Evolutionary conservation across 2,329 filamentous ascomycete species (phyloP).

Genomic region (Monilinia aucupariae): DNA sequence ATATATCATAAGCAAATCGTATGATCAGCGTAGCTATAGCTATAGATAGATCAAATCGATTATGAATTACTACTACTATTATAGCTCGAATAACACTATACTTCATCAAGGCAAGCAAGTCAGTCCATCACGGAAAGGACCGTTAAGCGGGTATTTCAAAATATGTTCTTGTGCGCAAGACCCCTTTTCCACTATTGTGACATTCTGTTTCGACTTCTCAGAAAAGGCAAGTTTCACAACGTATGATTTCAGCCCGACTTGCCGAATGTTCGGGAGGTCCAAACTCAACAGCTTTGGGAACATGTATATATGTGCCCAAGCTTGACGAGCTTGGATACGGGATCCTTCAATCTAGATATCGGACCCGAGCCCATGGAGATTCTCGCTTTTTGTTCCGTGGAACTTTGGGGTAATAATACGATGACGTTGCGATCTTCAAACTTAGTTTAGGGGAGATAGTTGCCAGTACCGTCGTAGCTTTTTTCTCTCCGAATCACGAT

Average conservation of each 20-base stretch:
- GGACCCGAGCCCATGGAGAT: neutral
- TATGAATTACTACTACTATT: too few species aligned
- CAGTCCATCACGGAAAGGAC: too few species aligned
- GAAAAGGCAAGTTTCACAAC: neutral
- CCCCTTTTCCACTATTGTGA: neutral
- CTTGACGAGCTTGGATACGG: neutral
- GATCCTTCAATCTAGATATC: neutral
- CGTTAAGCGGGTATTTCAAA: too few species aligned
- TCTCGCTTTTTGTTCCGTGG: conserved; percentile 1
- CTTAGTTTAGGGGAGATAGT: neutral
- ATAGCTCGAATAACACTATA: too few species aligned
- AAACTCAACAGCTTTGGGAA: neutral
- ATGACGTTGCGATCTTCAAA: neutral
- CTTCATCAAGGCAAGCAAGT: too few species aligned
- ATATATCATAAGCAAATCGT: too few species aligned
- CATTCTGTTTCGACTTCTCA: neutral
- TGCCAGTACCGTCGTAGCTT: neutral
- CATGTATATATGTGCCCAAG: neutral
- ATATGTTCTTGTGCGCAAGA: too few species aligned
- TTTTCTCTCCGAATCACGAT: neutral
- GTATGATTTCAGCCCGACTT: neutral
- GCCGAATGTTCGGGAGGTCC: neutral
- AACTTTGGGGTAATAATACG: neutral
- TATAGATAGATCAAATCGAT: too few species aligned
- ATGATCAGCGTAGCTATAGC: too few species aligned